phyloP scores from a whole-genome alignment of 345 rosid genomes.

The Eucalyptus paniculata region DNA sequence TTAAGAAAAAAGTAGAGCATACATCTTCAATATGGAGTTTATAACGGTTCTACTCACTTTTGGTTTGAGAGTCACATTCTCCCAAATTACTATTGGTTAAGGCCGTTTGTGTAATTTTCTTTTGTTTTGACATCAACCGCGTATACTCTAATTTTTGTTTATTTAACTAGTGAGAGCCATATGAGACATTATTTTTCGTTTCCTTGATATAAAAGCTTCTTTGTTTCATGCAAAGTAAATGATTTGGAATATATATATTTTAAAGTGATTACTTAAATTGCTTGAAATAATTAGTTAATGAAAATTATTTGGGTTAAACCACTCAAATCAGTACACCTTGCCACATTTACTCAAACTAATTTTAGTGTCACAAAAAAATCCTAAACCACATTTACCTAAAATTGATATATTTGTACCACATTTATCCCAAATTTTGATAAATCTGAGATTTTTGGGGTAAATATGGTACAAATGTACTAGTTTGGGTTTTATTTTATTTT shows the following conservation, averaged over 20 bases:
- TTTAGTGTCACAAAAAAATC: neutral
- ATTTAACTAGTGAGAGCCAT: neutral
- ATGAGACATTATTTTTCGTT: neutral
- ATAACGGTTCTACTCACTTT: neutral
- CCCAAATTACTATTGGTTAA: neutral
- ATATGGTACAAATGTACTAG: neutral
- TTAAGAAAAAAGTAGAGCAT: neutral
- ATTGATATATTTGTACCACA: neutral
- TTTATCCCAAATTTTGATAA: neutral
- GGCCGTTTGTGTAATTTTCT: neutral
- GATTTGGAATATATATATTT: neutral
- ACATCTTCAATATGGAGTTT: neutral
- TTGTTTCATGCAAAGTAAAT: neutral
- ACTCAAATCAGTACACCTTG: neutral
- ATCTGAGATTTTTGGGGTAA: neutral
- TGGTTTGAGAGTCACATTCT: neutral
- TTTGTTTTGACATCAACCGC: neutral
- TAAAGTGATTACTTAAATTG: neutral
- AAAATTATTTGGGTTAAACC: neutral
- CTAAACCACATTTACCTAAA: neutral
- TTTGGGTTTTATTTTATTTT: neutral
- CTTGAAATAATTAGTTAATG: neutral
- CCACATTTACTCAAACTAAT: neutral
- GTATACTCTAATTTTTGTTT: neutral
- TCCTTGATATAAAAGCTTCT: neutral